A percentile compares a stretch with the other conserved stretches of the same genome.
phyloP scores from a whole-genome alignment of 768 basidiomycete species.

The Fibroporia radiculosa region DNA sequence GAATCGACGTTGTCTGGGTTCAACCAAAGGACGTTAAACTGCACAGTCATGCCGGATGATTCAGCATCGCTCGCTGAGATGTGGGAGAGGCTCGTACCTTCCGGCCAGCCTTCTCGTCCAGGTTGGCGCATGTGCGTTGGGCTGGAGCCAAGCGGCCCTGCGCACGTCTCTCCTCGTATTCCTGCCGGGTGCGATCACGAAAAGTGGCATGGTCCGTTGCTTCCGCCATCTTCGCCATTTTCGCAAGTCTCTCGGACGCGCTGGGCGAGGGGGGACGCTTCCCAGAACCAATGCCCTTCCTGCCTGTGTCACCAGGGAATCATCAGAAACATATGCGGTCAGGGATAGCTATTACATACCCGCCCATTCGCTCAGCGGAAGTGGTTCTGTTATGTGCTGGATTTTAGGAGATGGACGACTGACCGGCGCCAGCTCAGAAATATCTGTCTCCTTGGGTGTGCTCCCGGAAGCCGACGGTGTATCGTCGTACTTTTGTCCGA shows the following conservation, averaged over 20 bases:
- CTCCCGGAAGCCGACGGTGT: slow-evolving; percentile 4
- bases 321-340: not conserved
- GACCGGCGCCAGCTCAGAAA: not conserved
- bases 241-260: slow-evolving; percentile 55
- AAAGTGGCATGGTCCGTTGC: slow-evolving; percentile 48
- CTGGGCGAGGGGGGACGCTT: slow-evolving; percentile 65
- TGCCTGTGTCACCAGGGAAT: slow-evolving; percentile 39
- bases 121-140: slow-evolving; percentile 62
- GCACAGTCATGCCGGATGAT: slow-evolving; percentile 1
- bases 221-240: slow-evolving; percentile 63
- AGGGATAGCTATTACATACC: slow-evolving; percentile 37
- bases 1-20: slow-evolving; percentile 57
- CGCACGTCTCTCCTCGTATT: slow-evolving; percentile 71
- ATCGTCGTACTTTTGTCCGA: slow-evolving; percentile 40
- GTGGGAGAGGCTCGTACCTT: slow-evolving; percentile 41
- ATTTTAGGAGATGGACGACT: not conserved
- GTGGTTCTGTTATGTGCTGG: slow-evolving; percentile 39
- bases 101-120: slow-evolving; percentile 70
- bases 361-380: slow-evolving; percentile 76
- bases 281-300: slow-evolving; percentile 63
- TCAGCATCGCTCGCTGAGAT: not conserved
- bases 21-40: slow-evolving; percentile 84
- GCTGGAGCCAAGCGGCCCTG: slow-evolving; percentile 64
- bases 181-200: slow-evolving; percentile 61
- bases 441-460: not conserved